Evolutionary conservation across 1,139 yeast genomes (phyloP).

Genomic region (Taiozyma sp.): DNA sequence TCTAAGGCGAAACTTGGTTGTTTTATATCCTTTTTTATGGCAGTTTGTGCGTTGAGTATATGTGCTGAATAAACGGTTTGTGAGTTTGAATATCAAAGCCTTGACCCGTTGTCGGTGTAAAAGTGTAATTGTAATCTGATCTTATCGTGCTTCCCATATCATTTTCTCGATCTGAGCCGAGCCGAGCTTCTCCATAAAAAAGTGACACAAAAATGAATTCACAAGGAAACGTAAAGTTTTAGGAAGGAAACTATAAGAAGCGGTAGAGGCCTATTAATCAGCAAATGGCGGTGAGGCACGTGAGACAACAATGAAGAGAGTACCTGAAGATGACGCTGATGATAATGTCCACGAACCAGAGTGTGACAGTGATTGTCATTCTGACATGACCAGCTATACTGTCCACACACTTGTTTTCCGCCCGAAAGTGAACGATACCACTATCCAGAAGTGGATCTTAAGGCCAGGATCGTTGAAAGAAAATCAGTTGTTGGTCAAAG

Average conservation of each 20-base stretch:
- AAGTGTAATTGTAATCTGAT: no score
- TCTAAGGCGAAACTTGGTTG: constrained; percentile 14
- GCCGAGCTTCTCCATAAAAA: neutral
- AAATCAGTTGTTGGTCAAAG: neutral
- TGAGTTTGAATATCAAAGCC: no score
- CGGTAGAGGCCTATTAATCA: no score
- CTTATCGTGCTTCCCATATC: no score
- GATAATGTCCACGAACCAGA: neutral
- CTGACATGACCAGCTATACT: no score
- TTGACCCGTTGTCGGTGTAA: no score
- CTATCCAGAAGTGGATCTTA: neutral
- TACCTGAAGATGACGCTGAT: no score
- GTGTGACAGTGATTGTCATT: no score
- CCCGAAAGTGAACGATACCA: neutral
- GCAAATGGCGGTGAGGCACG: no score
- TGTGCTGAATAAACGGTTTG: no score
- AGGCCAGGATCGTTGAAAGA: neutral
- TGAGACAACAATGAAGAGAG: no score
- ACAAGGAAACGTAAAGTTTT: neutral
- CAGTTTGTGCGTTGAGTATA: neutral
- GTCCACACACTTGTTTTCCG: neutral
- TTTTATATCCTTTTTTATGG: neutral
- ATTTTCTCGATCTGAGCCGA: neutral
- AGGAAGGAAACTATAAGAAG: no score
- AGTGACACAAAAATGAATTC: neutral